Percentiles rank a stretch among this genome's conserved stretches.
Evolutionary conservation across 2,329 filamentous ascomycete genomes (phyloP).

Genomic region (Cucurbitaria berberidis): DNA sequence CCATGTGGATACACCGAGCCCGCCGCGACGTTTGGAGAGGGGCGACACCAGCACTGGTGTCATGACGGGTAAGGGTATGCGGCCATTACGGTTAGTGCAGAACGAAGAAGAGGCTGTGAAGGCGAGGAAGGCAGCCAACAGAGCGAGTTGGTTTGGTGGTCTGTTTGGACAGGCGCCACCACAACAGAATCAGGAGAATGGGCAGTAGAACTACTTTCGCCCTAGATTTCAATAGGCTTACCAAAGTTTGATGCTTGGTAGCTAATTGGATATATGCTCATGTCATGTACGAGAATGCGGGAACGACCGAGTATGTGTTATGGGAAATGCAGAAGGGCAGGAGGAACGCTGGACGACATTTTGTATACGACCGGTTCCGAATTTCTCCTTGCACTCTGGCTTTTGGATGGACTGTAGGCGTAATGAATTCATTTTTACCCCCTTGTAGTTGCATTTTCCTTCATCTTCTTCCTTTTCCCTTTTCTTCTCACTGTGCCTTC

Average conservation of each 20-base stretch:
- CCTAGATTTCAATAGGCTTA: background rate
- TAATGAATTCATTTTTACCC: background rate
- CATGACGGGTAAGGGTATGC: slow-evolving; percentile 70
- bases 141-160: slow-evolving; percentile 55
- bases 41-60: slow-evolving; percentile 44
- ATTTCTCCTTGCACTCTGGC: background rate
- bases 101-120: slow-evolving; percentile 58
- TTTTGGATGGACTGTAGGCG: background rate
- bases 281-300: background rate
- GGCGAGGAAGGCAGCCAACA: slow-evolving; percentile 53
- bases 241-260: background rate
- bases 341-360: background rate
- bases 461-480: background rate
- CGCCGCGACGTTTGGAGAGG: slow-evolving; percentile 64
- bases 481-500: background rate
- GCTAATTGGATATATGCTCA: background rate
- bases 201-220: slow-evolving; percentile 8
- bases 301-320: background rate
- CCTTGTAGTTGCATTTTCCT: background rate
- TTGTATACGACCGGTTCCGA: slow-evolving; percentile 11
- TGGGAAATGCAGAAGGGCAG: background rate
- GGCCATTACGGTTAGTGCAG: slow-evolving; percentile 85
- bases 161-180: slow-evolving; percentile 50
- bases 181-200: slow-evolving; percentile 18
- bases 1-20: slow-evolving; percentile 49